These are phyloP conservation scores for Lenzites betulinus DNA, from an alignment of 768 basidiomycete species.

Conservation along the genomic window DNA sequence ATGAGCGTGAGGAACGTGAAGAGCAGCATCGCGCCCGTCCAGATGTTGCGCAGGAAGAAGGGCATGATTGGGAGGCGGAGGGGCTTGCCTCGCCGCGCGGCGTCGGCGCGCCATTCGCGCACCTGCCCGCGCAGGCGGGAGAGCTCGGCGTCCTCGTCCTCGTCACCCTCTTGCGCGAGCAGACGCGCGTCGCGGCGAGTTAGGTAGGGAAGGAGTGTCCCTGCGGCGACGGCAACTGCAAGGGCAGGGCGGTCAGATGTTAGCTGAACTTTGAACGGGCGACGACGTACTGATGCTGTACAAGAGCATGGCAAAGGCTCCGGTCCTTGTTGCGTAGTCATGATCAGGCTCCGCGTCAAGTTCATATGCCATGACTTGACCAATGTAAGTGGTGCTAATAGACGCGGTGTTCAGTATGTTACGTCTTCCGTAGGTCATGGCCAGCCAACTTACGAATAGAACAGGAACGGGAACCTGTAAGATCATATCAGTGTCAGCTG, in stretches of 20 bases:
- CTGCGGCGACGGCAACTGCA: slow-evolving; percentile 82
- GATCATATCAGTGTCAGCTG: slow-evolving; percentile 10
- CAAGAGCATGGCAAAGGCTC: slow-evolving; percentile 86
- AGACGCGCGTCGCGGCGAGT: slow-evolving; percentile 81
- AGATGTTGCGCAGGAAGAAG: slow-evolving; percentile 89
- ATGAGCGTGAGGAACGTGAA: slow-evolving; percentile 79
- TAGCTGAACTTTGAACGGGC: neutral
- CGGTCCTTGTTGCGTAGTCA: slow-evolving; percentile 82
- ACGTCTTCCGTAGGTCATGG: neutral
- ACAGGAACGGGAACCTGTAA: slow-evolving; percentile 89
- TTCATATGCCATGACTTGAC: slow-evolving; percentile 91
- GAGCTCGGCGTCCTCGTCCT: slow-evolving; percentile 75
- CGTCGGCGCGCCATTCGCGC: slow-evolving; percentile 83
- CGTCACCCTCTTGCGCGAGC: slow-evolving; percentile 67
- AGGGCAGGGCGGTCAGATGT: slow-evolving; percentile 7
- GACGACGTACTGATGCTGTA: slow-evolving; percentile 79
- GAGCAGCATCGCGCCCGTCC: slow-evolving; percentile 84
- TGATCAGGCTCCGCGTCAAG: slow-evolving; percentile 70
- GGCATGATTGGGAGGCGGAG: slow-evolving; percentile 86
- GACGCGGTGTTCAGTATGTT: slow-evolving; percentile 1
- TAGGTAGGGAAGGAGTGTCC: slow-evolving; percentile 78
- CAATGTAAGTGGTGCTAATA: slow-evolving; percentile 85
- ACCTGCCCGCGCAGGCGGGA: slow-evolving; percentile 71
- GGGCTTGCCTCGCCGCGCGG: slow-evolving; percentile 70
- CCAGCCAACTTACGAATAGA: slow-evolving; percentile 67